Evolutionary conservation across 2,329 filamentous ascomycete genomes (phyloP).

Genomic region (Didymella segeticola): DNA sequence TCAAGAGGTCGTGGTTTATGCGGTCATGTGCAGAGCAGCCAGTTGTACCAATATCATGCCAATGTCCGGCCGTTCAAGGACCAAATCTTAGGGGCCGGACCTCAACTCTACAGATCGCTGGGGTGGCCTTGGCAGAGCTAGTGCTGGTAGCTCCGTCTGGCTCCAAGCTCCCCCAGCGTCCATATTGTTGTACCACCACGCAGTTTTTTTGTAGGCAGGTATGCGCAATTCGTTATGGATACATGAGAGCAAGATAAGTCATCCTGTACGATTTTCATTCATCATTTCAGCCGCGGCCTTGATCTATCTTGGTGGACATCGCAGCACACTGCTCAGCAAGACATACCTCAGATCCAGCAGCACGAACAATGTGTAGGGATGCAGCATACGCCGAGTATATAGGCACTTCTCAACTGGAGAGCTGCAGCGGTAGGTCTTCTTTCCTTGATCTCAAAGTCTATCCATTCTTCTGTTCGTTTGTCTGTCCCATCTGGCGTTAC

Average conservation of each 20-base stretch:
- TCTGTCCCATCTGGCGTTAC: background rate
- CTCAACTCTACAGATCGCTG: background rate
- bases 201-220: background rate
- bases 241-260: background rate
- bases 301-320: background rate
- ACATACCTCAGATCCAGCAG: background rate
- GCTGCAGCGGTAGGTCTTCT: background rate
- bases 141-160: slow-evolving; percentile 6
- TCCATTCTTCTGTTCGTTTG: background rate
- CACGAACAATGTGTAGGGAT: background rate
- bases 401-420: no score
- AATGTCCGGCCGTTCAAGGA: no score
- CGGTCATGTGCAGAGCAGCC: background rate
- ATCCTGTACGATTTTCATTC: background rate
- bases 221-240: background rate
- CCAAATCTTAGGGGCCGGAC: slow-evolving; percentile 10
- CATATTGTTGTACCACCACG: slow-evolving; percentile 3
- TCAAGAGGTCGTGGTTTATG: background rate
- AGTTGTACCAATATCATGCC: no score
- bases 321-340: background rate
- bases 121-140: background rate
- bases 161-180: slow-evolving; percentile 13
- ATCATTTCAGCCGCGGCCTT: background rate
- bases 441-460: background rate
- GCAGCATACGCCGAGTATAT: background rate